phyloP scores from a whole-genome alignment of 352 stramenopile genomes.

The Pythium chondricola region DNA sequence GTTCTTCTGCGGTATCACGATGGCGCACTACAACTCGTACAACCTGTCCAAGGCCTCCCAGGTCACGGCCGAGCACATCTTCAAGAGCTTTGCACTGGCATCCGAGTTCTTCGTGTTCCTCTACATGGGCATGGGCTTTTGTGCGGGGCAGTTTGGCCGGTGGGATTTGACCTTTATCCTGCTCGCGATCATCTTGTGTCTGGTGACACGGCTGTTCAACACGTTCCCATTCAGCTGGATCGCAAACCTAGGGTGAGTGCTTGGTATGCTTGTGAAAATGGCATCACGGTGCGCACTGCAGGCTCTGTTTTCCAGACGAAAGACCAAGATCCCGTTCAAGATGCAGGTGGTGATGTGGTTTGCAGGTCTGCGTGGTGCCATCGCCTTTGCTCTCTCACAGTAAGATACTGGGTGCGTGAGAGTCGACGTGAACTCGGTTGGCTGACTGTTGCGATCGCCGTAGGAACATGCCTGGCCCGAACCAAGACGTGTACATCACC shows the following conservation, averaged over 20 bases:
- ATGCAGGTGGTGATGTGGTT: conserved; percentile 94
- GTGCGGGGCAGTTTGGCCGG: conserved; percentile 53
- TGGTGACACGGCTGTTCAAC: conserved; percentile 89
- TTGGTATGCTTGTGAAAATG: not conserved
- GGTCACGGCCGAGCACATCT: conserved; percentile 64
- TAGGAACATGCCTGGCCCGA: conserved; percentile 91
- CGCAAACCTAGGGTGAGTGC: conserved; percentile 38
- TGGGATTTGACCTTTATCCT: conserved; percentile 86
- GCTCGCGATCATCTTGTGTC: conserved; percentile 80
- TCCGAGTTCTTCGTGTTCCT: conserved; percentile 76
- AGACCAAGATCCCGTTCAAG: conserved; percentile 64
- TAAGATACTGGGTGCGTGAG: too few species aligned
- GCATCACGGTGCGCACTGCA: conserved; percentile 61
- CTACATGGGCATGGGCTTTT: conserved; percentile 76
- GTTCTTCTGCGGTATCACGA: conserved; percentile 87
- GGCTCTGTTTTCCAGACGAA: conserved; percentile 33
- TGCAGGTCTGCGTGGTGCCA: conserved; percentile 84
- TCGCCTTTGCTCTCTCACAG: conserved; percentile 82
- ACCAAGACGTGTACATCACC: conserved; percentile 85
- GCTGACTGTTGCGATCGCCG: too few species aligned
- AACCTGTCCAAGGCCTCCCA: conserved; percentile 65
- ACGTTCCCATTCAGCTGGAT: conserved; percentile 89
- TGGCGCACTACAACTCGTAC: conserved; percentile 80
- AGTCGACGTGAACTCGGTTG: too few species aligned
- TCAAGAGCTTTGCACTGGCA: conserved; percentile 67